Evolutionary conservation across 176 grass and related monocot genomes (phyloP).

Genomic region (Carex pumila): DNA sequence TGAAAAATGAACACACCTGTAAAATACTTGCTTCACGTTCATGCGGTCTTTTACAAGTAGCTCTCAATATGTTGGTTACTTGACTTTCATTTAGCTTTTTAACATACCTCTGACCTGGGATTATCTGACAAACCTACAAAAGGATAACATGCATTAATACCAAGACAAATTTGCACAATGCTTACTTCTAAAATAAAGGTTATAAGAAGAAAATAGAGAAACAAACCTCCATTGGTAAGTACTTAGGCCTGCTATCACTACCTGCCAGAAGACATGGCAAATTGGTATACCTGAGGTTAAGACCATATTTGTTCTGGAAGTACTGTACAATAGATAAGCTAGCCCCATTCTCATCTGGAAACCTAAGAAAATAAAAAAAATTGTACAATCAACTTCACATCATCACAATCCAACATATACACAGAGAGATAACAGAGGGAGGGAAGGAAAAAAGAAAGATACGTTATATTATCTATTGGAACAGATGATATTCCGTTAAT

Average conservation of each 20-base stretch:
- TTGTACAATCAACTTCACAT: not conserved
- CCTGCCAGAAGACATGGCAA: slow-evolving; percentile 80
- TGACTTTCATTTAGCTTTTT: too few relatives aligned
- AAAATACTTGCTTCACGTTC: slow-evolving; percentile 40
- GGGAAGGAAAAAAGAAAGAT: not conserved
- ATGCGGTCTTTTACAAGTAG: slow-evolving; percentile 34
- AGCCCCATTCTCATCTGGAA: slow-evolving; percentile 32
- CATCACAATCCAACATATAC: not conserved
- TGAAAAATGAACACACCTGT: slow-evolving; percentile 26
- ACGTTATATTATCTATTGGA: slow-evolving; percentile 46
- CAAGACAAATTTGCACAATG: not conserved
- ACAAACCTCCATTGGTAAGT: slow-evolving; percentile 66
- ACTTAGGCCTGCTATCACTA: slow-evolving; percentile 41
- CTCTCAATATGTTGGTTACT: too few relatives aligned
- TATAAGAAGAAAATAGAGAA: slow-evolving; percentile 6
- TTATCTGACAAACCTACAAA: too few relatives aligned
- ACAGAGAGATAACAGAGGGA: not conserved
- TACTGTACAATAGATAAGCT: slow-evolving; percentile 51
- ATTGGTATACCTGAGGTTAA: slow-evolving; percentile 25
- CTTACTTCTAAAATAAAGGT: not conserved
- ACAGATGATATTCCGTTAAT: slow-evolving; percentile 45
- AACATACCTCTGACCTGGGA: too few relatives aligned
- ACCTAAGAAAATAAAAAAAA: slow-evolving; percentile 30
- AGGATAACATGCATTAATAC: not conserved
- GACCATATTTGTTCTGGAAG: slow-evolving; percentile 46